Evolutionary conservation across 371 early-diverging fungal genomes (phyloP).

Genomic region (Blakeslea trispora): DNA sequence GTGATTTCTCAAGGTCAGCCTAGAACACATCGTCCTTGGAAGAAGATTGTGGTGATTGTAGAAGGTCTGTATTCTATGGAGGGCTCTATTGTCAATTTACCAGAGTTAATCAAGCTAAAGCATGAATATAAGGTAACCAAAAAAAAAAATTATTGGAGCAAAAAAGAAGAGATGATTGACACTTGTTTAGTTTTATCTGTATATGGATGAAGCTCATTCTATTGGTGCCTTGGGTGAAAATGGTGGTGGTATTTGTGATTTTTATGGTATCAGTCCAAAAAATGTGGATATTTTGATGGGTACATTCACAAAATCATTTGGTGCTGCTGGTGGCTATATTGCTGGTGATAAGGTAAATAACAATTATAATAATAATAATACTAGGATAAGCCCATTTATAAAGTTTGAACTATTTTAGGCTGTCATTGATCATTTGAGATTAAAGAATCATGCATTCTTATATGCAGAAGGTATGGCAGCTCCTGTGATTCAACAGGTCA

Average conservation of each 20-base stretch:
- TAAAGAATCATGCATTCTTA: constrained; percentile 76
- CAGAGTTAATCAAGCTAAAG: constrained; percentile 90
- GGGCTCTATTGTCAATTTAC: constrained; percentile 93
- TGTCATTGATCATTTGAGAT: constrained; percentile 85
- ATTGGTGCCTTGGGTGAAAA: constrained; percentile 95
- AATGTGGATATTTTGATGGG: constrained; percentile 99
- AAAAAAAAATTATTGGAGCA: too few species aligned
- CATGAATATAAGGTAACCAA: constrained; percentile 92
- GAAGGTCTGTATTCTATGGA: constrained; percentile 99
- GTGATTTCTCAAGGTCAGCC: constrained; percentile 99
- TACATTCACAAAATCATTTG: constrained; percentile 99
- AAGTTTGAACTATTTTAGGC: constrained; percentile 17
- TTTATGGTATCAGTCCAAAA: constrained; percentile 87
- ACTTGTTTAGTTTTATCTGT: constrained; percentile 85
- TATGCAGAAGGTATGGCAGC: constrained; percentile 95
- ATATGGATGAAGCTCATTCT: constrained; percentile 99
- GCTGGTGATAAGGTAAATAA: constrained; percentile 58
- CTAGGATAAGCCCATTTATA: too few species aligned
- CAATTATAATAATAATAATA: too few species aligned
- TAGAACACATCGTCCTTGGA: constrained; percentile 98
- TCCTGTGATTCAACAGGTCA: constrained; percentile 93
- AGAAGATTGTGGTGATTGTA: constrained; percentile 97
- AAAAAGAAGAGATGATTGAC: constrained; percentile 80
- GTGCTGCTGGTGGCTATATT: constrained; percentile 99
- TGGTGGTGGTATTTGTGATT: constrained; percentile 96